Conservation (phyloP, 75 land plant genomes). For the Pinus tabuliformis region DNA sequence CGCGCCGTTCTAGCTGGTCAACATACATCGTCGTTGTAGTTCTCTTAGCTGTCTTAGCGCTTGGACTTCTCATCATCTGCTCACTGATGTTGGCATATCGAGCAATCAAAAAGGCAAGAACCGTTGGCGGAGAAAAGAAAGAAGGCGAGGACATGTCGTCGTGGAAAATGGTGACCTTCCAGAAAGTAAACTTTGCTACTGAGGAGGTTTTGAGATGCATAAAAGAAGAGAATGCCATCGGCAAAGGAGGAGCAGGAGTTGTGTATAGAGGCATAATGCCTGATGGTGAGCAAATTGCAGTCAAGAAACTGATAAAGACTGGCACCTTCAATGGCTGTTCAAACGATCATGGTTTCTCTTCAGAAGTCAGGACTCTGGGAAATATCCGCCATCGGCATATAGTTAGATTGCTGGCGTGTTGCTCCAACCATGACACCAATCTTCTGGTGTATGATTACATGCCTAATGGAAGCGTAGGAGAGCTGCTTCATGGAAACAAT, state of each 20-base stretch:
- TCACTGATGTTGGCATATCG: slow-evolving; percentile 36
- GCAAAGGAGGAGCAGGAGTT: slow-evolving; percentile 79
- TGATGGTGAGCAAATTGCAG: slow-evolving; percentile 67
- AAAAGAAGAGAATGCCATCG: slow-evolving; percentile 73
- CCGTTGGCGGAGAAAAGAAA: slow-evolving; percentile 3
- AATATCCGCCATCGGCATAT: slow-evolving; percentile 74
- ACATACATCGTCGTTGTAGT: not conserved
- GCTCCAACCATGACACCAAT: slow-evolving; percentile 61
- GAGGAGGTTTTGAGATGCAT: slow-evolving; percentile 60
- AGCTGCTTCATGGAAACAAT: slow-evolving; percentile 59
- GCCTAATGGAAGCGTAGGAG: slow-evolving; percentile 74
- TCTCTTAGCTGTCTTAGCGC: slow-evolving; percentile 11
- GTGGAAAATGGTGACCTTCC: slow-evolving; percentile 74
- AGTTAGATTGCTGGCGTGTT: slow-evolving; percentile 57
- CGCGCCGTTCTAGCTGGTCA: too few species aligned
- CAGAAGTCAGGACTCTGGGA: slow-evolving; percentile 67
- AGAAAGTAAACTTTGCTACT: slow-evolving; percentile 45
- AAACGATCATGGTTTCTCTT: slow-evolving; percentile 71
- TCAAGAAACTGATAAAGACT: slow-evolving; percentile 57
- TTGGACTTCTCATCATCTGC: slow-evolving; percentile 37
- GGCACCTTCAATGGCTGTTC: not conserved
- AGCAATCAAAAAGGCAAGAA: slow-evolving; percentile 19
- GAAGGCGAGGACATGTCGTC: slow-evolving; percentile 3
- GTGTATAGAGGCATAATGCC: slow-evolving; percentile 75
- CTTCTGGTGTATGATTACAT: slow-evolving; percentile 71